phyloP scores from a whole-genome alignment of 2,329 filamentous ascomycete genomes.

The Xylaria sp. region DNA sequence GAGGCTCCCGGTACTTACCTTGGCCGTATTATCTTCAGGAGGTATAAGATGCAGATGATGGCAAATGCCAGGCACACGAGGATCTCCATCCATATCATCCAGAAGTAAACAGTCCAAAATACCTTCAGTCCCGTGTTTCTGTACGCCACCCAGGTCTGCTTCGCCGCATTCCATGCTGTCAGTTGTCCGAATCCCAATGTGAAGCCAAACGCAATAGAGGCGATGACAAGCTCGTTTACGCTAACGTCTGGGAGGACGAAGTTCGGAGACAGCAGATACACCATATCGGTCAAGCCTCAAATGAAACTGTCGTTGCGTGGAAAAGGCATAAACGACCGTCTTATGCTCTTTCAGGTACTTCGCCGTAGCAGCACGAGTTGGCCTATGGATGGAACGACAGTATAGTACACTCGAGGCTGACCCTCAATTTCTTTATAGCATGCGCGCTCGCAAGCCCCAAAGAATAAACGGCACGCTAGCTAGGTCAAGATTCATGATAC shows the following conservation, averaged over 20 bases:
- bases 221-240: constrained; percentile 36
- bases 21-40: constrained; percentile 28
- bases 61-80: constrained; percentile 49
- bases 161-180: constrained; percentile 45
- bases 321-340: constrained; percentile 3
- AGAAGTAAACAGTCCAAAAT: constrained; percentile 49
- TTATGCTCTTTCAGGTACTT: neutral
- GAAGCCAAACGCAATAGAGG: constrained; percentile 46
- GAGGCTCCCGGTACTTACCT: neutral
- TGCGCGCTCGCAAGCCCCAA: neutral
- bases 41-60: constrained; percentile 41
- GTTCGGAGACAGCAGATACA: constrained; percentile 18
- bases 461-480: neutral
- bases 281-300: neutral
- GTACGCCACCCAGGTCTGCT: constrained; percentile 45
- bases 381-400: neutral
- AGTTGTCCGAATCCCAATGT: constrained; percentile 50
- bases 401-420: neutral
- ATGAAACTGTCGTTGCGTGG: neutral
- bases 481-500: neutral
- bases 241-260: constrained; percentile 32
- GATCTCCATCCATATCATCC: constrained; percentile 56
- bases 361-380: neutral
- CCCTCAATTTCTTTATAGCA: neutral
- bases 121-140: constrained; percentile 41